Base-by-base conservation (phyloP, 2,329 filamentous ascomycete species). In the Pseudogymnoascus sp. region DNA sequence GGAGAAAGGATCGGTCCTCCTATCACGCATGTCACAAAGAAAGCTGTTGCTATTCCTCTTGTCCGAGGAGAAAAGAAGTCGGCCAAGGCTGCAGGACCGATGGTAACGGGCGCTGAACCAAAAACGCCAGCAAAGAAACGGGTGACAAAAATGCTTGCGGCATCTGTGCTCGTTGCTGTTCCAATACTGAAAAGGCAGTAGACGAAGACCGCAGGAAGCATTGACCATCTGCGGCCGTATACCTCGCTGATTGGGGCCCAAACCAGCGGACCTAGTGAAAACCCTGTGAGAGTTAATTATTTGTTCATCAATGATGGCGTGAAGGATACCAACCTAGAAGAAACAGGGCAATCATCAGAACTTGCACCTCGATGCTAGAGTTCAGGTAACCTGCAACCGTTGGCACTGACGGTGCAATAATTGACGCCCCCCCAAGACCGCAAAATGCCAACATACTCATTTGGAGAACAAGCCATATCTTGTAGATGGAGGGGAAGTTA, bases 191-290 rank as follows among this genome's bases (percentile, higher is more conserved):
- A 90, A 1, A 81, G 79, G 0, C 83, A 83, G 62, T 89, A 77
- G 19, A 78, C 78, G 65, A 81, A 74, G 68, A 86, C 84, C 3
- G 84, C 85, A 57, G 79, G 73, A 67, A 84, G 78, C 72, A 88
- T 86, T 16, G 88, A 78, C 39, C 80, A 72, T 69, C 88, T 81
- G 6, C 84, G 79, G 2, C 84, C 87, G 64, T 82, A 86, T 7
- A 89, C 72, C 70, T 90, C 87, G 8, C 71, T 80, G 16, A 90
- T 73, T 0, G 87, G 86, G 1, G 87, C 88, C 86, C 87, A 90
- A 2, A 89, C 82, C 11, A 71, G 36, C 19, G 79, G 79, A 0
- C 79, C 79, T n/a, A 78, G 78, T 11, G 79, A 79, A 68, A 79
- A 81, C 3, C 79, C 79, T 7, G 80, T 68, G 51, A 70, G 72